Percentiles rank a stretch among this genome's conserved stretches.
These are phyloP conservation scores for Arachnomyces sp. DNA, from an alignment of 2,329 filamentous ascomycete species.

Conservation along the genomic window DNA sequence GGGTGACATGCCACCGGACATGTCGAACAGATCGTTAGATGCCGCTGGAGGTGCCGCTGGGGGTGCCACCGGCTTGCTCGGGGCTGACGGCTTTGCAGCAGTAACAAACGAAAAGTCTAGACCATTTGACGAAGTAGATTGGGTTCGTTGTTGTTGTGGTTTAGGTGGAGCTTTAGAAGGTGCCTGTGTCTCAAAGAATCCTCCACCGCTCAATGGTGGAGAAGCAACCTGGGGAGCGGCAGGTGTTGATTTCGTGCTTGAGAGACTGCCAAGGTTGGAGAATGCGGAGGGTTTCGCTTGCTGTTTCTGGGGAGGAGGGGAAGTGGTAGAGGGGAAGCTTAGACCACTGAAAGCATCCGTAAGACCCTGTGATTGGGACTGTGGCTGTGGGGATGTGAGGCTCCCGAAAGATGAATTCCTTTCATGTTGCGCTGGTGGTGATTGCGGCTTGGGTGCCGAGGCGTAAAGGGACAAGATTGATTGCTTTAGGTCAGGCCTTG, in stretches of 20 bases:
- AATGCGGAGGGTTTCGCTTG: slow-evolving; percentile 56
- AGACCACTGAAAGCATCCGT: slow-evolving; percentile 73
- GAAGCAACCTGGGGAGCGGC: slow-evolving; percentile 42
- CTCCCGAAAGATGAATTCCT: slow-evolving; percentile 60
- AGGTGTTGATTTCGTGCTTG: slow-evolving; percentile 36
- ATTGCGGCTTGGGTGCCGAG: slow-evolving; percentile 69
- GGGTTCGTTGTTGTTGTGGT: slow-evolving; percentile 35
- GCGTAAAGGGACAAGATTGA: slow-evolving; percentile 95
- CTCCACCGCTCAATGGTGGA: slow-evolving; percentile 57
- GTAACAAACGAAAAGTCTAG: slow-evolving; percentile 61
- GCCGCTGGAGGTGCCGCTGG: slow-evolving; percentile 38
- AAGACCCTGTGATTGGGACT: slow-evolving; percentile 48
- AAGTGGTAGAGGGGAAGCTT: slow-evolving; percentile 50
- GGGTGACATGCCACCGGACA: slow-evolving; percentile 48
- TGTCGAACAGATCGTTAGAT: slow-evolving; percentile 75
- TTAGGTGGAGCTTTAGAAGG: slow-evolving; percentile 51
- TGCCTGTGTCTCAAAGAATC: slow-evolving; percentile 69
- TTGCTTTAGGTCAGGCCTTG: slow-evolving; percentile 89
- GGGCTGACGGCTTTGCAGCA: slow-evolving; percentile 41
- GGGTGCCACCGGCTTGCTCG: slow-evolving; percentile 40
- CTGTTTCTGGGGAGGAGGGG: slow-evolving; percentile 28
- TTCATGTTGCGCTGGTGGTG: slow-evolving; percentile 47
- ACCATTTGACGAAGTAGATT: slow-evolving; percentile 51
- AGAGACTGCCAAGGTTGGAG: slow-evolving; percentile 52
- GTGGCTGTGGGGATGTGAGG: slow-evolving; percentile 49